phyloP scores from a whole-genome alignment of 768 basidiomycete genomes.

The Omphalotus guepiniiformis region DNA sequence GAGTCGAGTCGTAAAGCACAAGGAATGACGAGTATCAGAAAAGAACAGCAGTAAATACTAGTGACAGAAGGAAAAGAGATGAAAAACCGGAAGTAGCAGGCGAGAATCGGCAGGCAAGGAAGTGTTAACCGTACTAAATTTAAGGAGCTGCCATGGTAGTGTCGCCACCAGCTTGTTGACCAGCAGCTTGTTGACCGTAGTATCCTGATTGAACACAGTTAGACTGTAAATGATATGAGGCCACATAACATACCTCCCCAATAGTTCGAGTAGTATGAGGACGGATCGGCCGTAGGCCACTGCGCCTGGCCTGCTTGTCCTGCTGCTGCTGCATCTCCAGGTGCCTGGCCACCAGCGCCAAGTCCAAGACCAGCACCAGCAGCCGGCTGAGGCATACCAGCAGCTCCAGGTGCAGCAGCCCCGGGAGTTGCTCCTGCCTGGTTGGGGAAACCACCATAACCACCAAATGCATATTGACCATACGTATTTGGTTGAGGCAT shows the following conservation, averaged over 20 bases:
- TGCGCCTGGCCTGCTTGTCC: constrained; percentile 66
- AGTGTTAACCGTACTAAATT: constrained; percentile 18
- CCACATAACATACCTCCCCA: constrained; percentile 64
- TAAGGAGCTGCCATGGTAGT: constrained; percentile 47
- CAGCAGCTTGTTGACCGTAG: constrained; percentile 70
- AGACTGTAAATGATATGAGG: not conserved
- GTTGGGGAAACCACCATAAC: constrained; percentile 66
- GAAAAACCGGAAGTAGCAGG: not conserved
- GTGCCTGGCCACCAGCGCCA: constrained; percentile 52
- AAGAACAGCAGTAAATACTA: constrained; percentile 5
- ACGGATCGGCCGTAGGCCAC: constrained; percentile 73
- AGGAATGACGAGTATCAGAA: constrained; percentile 17
- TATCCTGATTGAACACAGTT: constrained; percentile 49
- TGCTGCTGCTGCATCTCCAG: constrained; percentile 50
- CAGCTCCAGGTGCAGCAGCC: constrained; percentile 45
- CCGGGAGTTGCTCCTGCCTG: constrained; percentile 48
- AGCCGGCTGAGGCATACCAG: constrained; percentile 55
- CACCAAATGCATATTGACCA: constrained; percentile 75
- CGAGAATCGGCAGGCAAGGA: constrained; percentile 6
- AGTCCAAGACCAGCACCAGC: constrained; percentile 53
- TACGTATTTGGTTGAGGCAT: constrained; percentile 82
- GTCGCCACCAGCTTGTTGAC: constrained; percentile 57
- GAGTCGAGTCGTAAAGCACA: constrained; percentile 16
- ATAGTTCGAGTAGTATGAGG: constrained; percentile 74
- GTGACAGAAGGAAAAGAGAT: not conserved